These are phyloP conservation scores for Saccharomyces hybrid DNA, from an alignment of 1,139 yeast genomes.

Conservation along the genomic window DNA sequence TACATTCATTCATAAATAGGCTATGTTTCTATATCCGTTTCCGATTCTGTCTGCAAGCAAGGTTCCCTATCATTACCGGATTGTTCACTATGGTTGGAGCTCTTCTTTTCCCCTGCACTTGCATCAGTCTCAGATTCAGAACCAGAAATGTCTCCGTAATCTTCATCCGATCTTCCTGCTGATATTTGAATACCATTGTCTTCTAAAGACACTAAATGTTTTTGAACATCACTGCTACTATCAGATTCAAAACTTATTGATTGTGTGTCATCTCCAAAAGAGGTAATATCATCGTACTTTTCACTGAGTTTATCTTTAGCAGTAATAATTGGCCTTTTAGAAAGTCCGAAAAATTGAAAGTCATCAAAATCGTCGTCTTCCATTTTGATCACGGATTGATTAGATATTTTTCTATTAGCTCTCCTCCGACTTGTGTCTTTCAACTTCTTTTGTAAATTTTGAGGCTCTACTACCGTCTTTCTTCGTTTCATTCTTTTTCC, in stretches of 20 bases:
- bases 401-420: not conserved
- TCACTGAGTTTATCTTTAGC: slow-evolving; percentile 1
- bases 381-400: not conserved
- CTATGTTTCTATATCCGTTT: not conserved
- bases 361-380: slow-evolving; percentile 10
- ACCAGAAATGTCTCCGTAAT: slow-evolving; percentile 5
- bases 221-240: not conserved
- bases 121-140: slow-evolving; percentile 13
- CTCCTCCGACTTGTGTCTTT: not conserved
- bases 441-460: not conserved
- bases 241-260: not conserved
- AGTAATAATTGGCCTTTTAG: slow-evolving; percentile 1
- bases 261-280: not conserved
- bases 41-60: not conserved
- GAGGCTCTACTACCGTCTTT: slow-evolving; percentile 1
- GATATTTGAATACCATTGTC: not conserved
- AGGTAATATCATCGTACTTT: not conserved
- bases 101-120: not conserved
- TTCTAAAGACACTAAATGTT: slow-evolving; percentile 2
- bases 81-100: not conserved
- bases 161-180: not conserved
- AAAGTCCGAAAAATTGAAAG: slow-evolving; percentile 12
- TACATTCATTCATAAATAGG: not conserved
- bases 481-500: slow-evolving; percentile 16
- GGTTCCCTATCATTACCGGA: not conserved